Base-by-base conservation (phyloP, 2,329 filamentous ascomycete species). In the Mycosphaerella arachidis region DNA sequence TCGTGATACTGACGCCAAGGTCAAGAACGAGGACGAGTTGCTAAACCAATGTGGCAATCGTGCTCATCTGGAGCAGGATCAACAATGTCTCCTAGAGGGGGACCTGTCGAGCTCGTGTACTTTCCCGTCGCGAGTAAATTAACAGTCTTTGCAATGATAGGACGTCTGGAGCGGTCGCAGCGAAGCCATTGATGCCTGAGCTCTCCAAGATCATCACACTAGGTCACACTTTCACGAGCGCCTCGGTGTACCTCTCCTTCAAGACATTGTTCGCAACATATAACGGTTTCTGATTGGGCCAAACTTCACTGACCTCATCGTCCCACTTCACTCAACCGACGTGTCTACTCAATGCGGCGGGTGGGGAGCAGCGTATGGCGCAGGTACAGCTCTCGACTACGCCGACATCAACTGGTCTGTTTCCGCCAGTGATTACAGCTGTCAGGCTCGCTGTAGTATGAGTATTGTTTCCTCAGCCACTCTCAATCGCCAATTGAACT, bases 371-470 rank as follows among this genome's bases (percentile, higher is more conserved):
- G 24, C 24, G 3, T 24, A 24, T 24, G 24, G 24, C 24, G 24
- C 24, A 24, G 24, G 24, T 3, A 24, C 24, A 1, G 24, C 24
- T 24, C 24, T 24, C 0, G 60, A 66, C 24, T 71, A 59, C 31
- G 67, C 66, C 2, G 67, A 70, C 29, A 51, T 70, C 5, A 67
- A 70, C 9, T 69, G 62, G 59, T 67, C 68, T 37, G 67, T 69
- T 4, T 55, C 66, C 9, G 67, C 66, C 4, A 66, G 61, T 29
- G 68, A 66, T 4, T 70, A 67, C 53, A 60, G 30, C 13, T 70
- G 68, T 46, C 66, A 66, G 55, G 33, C 57, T 29, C 51, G 52
- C 10, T 62, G 62, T 55, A 9, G 20, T 24, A 24, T 24, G 24
- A 24, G 24, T 24, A 1, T 24, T 3, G 24, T 24, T 24, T 24